phyloP scores from a whole-genome alignment of 2,329 filamentous ascomycete genomes.

The Tolypocladium paradoxum region DNA sequence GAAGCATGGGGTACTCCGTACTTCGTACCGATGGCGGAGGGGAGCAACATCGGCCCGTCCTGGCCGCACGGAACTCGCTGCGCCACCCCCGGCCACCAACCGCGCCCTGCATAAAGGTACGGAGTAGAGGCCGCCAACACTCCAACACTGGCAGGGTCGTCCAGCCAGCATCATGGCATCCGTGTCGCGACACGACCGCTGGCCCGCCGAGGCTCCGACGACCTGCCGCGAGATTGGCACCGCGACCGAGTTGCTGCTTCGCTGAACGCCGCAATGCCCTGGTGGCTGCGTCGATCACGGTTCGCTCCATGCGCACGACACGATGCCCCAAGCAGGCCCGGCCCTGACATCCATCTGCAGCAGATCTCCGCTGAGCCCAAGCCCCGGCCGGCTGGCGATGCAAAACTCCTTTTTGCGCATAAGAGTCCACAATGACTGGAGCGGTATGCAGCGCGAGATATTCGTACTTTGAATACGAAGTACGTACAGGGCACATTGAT shows the following conservation, averaged over 20 bases:
- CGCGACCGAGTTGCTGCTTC: neutral
- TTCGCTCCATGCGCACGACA: neutral
- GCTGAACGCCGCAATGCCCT: neutral
- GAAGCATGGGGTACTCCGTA: too few species aligned
- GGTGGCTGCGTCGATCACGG: neutral
- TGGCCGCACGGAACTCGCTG: neutral
- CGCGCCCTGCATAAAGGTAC: too few species aligned
- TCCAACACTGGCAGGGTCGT: neutral
- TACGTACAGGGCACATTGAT: too few species aligned
- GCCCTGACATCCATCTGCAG: neutral
- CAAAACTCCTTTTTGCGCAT: neutral
- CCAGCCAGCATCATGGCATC: neutral
- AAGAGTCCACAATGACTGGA: neutral
- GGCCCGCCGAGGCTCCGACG: neutral
- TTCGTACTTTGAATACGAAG: neutral
- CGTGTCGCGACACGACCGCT: neutral
- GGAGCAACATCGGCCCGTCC: neutral
- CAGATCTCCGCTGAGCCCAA: neutral
- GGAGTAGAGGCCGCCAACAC: too few species aligned
- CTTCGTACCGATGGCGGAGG: too few species aligned
- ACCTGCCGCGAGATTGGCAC: neutral
- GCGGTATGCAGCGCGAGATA: neutral
- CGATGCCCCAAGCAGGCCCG: neutral
- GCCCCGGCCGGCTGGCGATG: neutral
- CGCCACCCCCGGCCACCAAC: neutral